Evolutionary conservation across 2,329 filamentous ascomycete genomes (phyloP).

Genomic region (Aspergillus texensis): DNA sequence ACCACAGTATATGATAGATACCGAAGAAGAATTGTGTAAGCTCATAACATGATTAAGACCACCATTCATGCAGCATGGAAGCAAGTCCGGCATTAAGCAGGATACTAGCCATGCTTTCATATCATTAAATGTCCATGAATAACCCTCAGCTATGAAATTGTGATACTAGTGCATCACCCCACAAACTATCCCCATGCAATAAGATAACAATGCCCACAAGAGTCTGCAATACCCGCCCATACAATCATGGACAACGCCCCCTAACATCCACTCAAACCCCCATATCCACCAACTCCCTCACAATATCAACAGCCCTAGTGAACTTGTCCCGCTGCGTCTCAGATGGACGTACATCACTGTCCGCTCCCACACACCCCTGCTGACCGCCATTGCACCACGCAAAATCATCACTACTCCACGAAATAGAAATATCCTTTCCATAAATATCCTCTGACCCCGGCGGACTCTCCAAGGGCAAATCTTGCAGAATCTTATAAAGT

Average conservation of each 20-base stretch:
- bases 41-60: too few relatives aligned
- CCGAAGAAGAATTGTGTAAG: too few relatives aligned
- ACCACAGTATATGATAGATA: too few relatives aligned
- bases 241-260: neutral
- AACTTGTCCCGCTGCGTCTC: neutral
- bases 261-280: neutral
- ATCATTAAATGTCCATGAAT: too few relatives aligned
- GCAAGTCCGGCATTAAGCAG: too few relatives aligned
- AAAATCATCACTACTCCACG: neutral
- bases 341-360: neutral
- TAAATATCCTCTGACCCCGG: neutral
- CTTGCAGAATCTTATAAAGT: neutral
- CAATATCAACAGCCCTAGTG: neutral
- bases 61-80: too few relatives aligned
- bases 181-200: neutral
- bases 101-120: too few relatives aligned
- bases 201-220: neutral
- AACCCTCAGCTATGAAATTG: rapidly evolving
- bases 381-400: neutral
- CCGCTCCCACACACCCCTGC: neutral
- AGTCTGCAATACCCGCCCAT: neutral
- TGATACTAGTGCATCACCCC: too few relatives aligned
- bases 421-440: neutral
- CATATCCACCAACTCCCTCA: neutral
- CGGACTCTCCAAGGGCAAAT: neutral